Evolutionary conservation across 2,329 filamentous ascomycete genomes (phyloP).

Genomic region (Aspergillus neotritici): DNA sequence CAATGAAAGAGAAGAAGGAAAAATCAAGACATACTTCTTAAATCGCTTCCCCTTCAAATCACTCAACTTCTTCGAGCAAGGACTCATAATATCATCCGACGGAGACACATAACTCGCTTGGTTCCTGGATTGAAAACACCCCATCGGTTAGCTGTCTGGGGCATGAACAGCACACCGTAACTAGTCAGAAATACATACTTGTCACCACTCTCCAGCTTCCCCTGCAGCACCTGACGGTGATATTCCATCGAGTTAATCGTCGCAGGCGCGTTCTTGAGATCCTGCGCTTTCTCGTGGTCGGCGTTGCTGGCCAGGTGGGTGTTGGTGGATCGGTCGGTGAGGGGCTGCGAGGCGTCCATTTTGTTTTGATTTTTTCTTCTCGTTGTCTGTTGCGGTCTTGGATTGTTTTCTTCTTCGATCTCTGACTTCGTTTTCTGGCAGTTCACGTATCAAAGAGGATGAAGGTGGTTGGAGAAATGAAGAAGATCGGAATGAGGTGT

Average conservation of each 20-base stretch:
- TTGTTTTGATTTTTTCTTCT: slow-evolving; percentile 1
- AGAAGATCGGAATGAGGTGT: slow-evolving; percentile 4
- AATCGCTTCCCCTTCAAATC: slow-evolving; percentile 47
- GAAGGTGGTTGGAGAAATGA: slow-evolving; percentile 1
- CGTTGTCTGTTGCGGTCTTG: background rate
- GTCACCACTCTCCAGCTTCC: slow-evolving; percentile 35
- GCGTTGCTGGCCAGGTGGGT: slow-evolving; percentile 29
- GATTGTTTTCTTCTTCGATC: background rate
- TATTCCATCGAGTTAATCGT: slow-evolving; percentile 39
- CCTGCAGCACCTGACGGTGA: slow-evolving; percentile 40
- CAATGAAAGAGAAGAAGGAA: background rate
- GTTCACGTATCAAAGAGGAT: background rate
- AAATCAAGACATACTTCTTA: slow-evolving; percentile 35
- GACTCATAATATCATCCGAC: slow-evolving; percentile 47
- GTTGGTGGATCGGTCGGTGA: slow-evolving; percentile 39
- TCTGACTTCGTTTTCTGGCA: background rate
- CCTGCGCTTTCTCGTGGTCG: slow-evolving; percentile 21
- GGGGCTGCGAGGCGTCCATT: slow-evolving; percentile 34
- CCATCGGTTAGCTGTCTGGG: slow-evolving; percentile 1
- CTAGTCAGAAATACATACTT: slow-evolving; percentile 28
- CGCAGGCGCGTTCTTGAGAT: slow-evolving; percentile 28
- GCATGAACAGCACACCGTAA: background rate
- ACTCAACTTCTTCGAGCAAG: slow-evolving; percentile 46
- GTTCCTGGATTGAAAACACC: slow-evolving; percentile 14
- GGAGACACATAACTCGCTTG: slow-evolving; percentile 43